Evolutionary conservation across 768 basidiomycete genomes (phyloP).

Genomic region (Xerocomellus intermedius): DNA sequence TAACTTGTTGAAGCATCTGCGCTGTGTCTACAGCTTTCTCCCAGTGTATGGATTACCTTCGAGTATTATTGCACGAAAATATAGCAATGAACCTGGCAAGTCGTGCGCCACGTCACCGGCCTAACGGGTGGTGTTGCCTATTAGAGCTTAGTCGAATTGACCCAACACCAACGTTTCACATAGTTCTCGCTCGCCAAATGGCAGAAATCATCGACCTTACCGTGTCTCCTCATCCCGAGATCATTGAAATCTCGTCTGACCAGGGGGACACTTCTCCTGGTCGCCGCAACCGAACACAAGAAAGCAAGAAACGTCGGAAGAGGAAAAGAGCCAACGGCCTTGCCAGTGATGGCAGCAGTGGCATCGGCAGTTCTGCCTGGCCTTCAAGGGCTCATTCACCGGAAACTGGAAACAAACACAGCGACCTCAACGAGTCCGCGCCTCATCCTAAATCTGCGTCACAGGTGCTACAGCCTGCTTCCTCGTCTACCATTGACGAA

Average conservation of each 20-base stretch:
- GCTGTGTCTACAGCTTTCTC: background rate
- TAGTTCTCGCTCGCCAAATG: slow-evolving; percentile 12
- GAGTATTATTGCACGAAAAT: too few species aligned
- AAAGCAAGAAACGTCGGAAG: slow-evolving; percentile 22
- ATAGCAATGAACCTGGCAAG: too few species aligned
- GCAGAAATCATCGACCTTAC: slow-evolving; percentile 36
- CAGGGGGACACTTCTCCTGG: slow-evolving; percentile 8
- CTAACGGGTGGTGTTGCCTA: background rate
- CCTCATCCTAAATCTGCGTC: slow-evolving; percentile 40
- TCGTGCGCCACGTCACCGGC: too few species aligned
- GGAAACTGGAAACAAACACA: slow-evolving; percentile 6
- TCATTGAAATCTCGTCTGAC: slow-evolving; percentile 34
- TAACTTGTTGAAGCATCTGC: background rate
- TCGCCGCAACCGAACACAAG: slow-evolving; percentile 7
- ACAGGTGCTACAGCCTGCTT: slow-evolving; percentile 26
- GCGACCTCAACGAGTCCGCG: slow-evolving; percentile 3
- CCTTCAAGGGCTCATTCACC: slow-evolving; percentile 22
- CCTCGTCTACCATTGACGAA: slow-evolving; percentile 18
- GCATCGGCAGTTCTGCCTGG: slow-evolving; percentile 15
- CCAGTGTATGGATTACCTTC: too few species aligned
- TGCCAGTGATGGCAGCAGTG: background rate
- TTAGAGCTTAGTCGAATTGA: background rate
- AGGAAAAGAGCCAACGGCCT: slow-evolving; percentile 28
- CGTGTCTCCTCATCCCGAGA: slow-evolving; percentile 25
- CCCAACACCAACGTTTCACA: background rate